Percentiles rank a stretch among this genome's conserved stretches.
These are phyloP conservation scores for Penicillium sp. DNA, from an alignment of 2,329 filamentous ascomycete species.

Conservation along the genomic window DNA sequence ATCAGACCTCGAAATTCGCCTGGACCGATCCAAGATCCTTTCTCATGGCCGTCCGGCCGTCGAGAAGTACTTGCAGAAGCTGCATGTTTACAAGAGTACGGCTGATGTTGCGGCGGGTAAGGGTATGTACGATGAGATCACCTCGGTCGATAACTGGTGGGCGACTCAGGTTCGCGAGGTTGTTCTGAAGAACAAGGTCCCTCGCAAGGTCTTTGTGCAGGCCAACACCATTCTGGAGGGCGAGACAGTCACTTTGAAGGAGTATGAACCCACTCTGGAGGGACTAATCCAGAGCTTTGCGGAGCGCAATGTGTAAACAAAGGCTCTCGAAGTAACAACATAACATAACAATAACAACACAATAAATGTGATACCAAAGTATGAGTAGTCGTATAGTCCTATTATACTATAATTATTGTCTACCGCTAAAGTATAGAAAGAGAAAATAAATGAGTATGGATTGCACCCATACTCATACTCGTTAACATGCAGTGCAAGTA, in stretches of 20 bases:
- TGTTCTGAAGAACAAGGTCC: constrained; percentile 64
- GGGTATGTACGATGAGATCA: constrained; percentile 82
- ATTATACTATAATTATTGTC: too few relatives aligned
- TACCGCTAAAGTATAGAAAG: too few relatives aligned
- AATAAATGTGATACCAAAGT: too few relatives aligned
- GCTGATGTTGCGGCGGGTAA: constrained; percentile 80
- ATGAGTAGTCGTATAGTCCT: too few relatives aligned
- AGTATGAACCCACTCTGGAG: constrained; percentile 80
- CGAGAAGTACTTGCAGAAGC: constrained; percentile 82
- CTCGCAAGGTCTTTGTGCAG: constrained; percentile 81
- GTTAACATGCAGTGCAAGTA: not conserved
- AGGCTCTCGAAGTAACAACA: not conserved
- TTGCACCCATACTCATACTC: too few relatives aligned
- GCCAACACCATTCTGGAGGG: constrained; percentile 78
- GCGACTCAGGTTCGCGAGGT: constrained; percentile 72
- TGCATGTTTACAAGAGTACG: constrained; percentile 91
- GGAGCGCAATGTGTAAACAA: constrained; percentile 55
- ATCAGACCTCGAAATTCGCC: constrained; percentile 77
- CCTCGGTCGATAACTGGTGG: constrained; percentile 82
- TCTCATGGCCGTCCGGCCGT: constrained; percentile 82
- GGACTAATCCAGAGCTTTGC: constrained; percentile 85
- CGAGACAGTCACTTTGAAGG: constrained; percentile 75
- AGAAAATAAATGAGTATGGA: too few relatives aligned
- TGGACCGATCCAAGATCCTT: constrained; percentile 86
- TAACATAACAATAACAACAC: not conserved